These are phyloP conservation scores for Pigoraptor vietnamica DNA, from an alignment of 78 protist genomes.

Conservation along the genomic window DNA sequence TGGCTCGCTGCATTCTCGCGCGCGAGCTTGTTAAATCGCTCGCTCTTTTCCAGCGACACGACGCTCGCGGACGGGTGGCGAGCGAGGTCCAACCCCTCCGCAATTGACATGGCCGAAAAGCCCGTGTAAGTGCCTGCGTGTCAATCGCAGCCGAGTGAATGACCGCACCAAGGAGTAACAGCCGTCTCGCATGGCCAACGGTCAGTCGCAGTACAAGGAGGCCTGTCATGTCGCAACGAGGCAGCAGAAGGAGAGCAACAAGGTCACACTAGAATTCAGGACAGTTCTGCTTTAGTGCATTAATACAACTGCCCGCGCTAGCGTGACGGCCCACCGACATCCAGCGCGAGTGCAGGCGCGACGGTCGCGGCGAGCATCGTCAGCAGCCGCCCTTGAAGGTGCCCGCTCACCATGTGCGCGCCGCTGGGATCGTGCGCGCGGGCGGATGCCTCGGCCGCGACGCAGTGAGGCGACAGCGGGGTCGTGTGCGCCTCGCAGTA, in stretches of 20 bases:
- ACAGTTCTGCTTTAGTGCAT: too few relatives aligned
- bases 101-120: background rate
- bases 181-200: too few relatives aligned
- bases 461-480: background rate
- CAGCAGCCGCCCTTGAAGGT: background rate
- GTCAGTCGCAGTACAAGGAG: too few relatives aligned
- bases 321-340: background rate
- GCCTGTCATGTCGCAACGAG: too few relatives aligned
- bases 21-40: background rate
- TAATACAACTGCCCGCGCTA: too few relatives aligned
- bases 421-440: background rate
- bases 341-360: background rate
- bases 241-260: too few relatives aligned
- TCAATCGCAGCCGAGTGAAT: too few relatives aligned
- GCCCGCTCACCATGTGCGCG: background rate
- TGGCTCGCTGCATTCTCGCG: background rate
- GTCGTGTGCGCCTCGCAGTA: background rate
- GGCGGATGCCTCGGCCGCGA: background rate
- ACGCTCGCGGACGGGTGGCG: background rate
- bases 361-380: background rate
- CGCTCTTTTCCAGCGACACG: background rate
- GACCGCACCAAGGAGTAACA: too few relatives aligned
- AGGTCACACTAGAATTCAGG: too few relatives aligned
- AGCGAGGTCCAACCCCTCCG: background rate
- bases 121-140: background rate